Evolutionary conservation across 495 filamentous ascomycete species (phyloP).

Genomic region (Penicillium riverlandense): DNA sequence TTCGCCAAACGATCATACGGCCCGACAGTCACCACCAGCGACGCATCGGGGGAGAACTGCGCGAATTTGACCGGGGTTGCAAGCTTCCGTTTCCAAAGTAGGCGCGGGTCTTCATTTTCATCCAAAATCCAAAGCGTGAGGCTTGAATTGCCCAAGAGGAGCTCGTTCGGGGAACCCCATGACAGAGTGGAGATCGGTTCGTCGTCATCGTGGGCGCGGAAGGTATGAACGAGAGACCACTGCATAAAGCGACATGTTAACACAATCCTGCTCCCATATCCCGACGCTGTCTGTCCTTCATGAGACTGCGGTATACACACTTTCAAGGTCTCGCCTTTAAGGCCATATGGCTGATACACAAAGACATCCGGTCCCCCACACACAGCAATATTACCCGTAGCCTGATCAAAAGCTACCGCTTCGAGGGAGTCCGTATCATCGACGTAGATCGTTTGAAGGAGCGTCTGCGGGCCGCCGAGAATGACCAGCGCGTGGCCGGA

Average conservation of each 20-base stretch:
- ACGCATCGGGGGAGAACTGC: slow-evolving; percentile 76
- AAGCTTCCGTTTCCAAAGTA: slow-evolving; percentile 68
- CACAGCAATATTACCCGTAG: slow-evolving; percentile 77
- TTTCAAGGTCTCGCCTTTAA: slow-evolving; percentile 55
- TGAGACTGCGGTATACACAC: slow-evolving; percentile 15
- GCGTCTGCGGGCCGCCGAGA: slow-evolving; percentile 62
- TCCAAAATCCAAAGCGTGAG: slow-evolving; percentile 64
- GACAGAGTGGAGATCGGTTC: slow-evolving; percentile 59
- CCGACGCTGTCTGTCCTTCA: neutral
- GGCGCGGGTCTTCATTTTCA: slow-evolving; percentile 30
- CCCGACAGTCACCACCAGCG: slow-evolving; percentile 76
- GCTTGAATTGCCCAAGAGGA: slow-evolving; percentile 65
- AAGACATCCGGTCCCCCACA: slow-evolving; percentile 58
- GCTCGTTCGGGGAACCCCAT: slow-evolving; percentile 78
- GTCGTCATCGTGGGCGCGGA: slow-evolving; percentile 33
- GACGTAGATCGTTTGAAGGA: slow-evolving; percentile 88
- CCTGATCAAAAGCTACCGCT: slow-evolving; percentile 69
- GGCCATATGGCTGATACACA: slow-evolving; percentile 72
- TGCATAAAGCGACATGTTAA: slow-evolving; percentile 17
- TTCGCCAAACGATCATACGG: slow-evolving; percentile 79
- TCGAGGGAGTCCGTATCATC: slow-evolving; percentile 65
- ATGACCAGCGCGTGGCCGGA: slow-evolving; percentile 82
- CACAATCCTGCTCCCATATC: neutral
- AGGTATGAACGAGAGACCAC: slow-evolving; percentile 47
- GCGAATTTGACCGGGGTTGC: slow-evolving; percentile 71